Conservation (phyloP, 345 rosid genomes). For the Streptanthus diversifolius region DNA sequence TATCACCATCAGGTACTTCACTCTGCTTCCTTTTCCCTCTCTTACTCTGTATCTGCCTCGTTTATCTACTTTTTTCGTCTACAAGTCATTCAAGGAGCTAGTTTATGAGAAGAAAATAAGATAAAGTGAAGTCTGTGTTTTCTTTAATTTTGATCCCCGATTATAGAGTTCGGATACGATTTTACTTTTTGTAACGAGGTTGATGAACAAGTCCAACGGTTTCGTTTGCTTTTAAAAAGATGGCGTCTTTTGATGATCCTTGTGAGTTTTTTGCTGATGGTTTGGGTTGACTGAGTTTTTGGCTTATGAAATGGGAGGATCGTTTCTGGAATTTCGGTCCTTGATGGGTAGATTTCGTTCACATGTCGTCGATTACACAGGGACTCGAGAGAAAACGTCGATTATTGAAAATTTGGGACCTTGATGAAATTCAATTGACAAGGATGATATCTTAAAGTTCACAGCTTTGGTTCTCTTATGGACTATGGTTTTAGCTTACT, state of each 20-base stretch:
- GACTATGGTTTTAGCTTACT: slow-evolving; percentile 1
- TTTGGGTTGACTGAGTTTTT: slow-evolving; percentile 30
- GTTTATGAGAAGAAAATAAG: background rate
- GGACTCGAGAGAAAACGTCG: background rate
- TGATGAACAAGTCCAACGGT: slow-evolving; percentile 8
- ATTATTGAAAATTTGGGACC: slow-evolving; percentile 6
- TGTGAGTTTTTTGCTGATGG: slow-evolving; percentile 9
- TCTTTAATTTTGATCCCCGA: slow-evolving; percentile 7
- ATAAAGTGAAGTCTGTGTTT: background rate
- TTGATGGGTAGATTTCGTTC: slow-evolving; percentile 20
- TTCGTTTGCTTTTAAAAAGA: slow-evolving; percentile 1
- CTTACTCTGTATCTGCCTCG: background rate
- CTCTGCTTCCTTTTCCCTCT: background rate
- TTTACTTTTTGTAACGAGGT: background rate
- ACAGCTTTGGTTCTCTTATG: slow-evolving; percentile 7
- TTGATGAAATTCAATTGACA: background rate
- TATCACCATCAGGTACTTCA: slow-evolving; percentile 27
- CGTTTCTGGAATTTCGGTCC: slow-evolving; percentile 7
- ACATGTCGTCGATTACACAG: background rate
- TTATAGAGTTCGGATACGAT: slow-evolving; percentile 7
- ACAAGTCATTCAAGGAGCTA: slow-evolving; percentile 22
- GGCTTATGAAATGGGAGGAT: slow-evolving; percentile 16
- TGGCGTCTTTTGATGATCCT: slow-evolving; percentile 26
- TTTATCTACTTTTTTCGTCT: background rate
- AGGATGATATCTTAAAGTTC: slow-evolving; percentile 6